A percentile compares a stretch with the other conserved stretches of the same genome.
These are phyloP conservation scores for Arachis hypogaea DNA, from an alignment of 306 rosid species.

Conservation along the genomic window DNA sequence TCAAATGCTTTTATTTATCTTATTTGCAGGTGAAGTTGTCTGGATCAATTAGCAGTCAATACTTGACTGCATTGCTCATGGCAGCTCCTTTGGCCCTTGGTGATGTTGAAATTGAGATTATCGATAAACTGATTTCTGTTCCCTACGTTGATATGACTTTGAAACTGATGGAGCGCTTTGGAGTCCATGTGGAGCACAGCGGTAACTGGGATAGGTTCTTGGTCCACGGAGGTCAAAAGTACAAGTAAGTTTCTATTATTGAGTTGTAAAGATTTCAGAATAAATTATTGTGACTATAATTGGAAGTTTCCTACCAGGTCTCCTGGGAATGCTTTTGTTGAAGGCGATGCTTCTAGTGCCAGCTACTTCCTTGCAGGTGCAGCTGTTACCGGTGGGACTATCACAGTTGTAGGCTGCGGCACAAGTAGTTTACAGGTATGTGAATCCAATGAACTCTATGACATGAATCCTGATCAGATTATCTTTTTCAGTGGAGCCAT, in stretches of 20 bases:
- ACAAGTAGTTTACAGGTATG: slow-evolving; percentile 98
- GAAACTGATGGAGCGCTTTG: slow-evolving; percentile 98
- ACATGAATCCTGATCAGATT: not conserved
- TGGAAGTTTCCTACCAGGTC: slow-evolving; percentile 58
- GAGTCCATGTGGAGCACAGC: slow-evolving; percentile 77
- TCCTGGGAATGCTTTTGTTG: slow-evolving; percentile 92
- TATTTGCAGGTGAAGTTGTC: slow-evolving; percentile 88
- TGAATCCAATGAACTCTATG: not conserved
- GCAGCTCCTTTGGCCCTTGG: slow-evolving; percentile 97
- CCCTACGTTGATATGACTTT: slow-evolving; percentile 98
- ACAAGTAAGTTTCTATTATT: slow-evolving; percentile 75
- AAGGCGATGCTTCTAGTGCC: slow-evolving; percentile 99
- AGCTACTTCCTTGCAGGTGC: slow-evolving; percentile 99
- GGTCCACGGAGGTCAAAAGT: slow-evolving; percentile 90
- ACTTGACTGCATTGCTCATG: slow-evolving; percentile 95
- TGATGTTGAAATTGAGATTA: slow-evolving; percentile 87
- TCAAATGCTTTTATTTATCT: slow-evolving; percentile 28
- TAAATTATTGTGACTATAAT: slow-evolving; percentile 28
- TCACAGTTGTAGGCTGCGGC: slow-evolving; percentile 96
- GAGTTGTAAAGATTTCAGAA: slow-evolving; percentile 27
- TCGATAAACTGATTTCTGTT: slow-evolving; percentile 91
- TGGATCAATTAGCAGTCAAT: slow-evolving; percentile 97
- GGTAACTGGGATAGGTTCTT: slow-evolving; percentile 84
- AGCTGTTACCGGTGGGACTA: slow-evolving; percentile 97
- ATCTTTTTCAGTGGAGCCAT: slow-evolving; percentile 2